Evolutionary conservation across 192 early-diverging fungal genomes (phyloP).

Genomic region (Chytriomyces hyalinus): DNA sequence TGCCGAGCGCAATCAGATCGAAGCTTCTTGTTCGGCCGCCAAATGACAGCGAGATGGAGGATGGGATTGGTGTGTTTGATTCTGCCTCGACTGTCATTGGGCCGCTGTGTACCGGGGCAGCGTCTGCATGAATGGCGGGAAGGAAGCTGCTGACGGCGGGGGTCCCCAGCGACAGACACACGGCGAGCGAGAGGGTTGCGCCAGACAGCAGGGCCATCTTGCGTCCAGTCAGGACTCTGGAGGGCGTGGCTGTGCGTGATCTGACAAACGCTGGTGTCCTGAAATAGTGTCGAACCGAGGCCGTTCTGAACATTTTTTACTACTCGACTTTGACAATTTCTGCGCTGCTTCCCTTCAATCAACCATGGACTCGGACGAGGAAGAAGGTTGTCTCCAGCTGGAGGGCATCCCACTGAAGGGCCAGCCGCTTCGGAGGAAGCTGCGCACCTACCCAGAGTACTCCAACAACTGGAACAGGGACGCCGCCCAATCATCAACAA

Average conservation of each 20-base stretch:
- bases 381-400: not conserved
- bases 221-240: too few species aligned
- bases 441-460: constrained; percentile 7
- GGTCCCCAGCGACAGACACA: not conserved
- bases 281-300: too few species aligned
- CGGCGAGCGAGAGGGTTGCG: not conserved
- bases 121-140: not conserved
- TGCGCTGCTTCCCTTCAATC: too few species aligned
- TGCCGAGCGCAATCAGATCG: constrained; percentile 46
- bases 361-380: not conserved
- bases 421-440: not conserved
- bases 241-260: too few species aligned
- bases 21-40: constrained; percentile 1
- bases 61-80: not conserved
- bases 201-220: too few species aligned
- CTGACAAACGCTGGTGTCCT: too few species aligned
- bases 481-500: not conserved
- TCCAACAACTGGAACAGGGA: constrained; percentile 20
- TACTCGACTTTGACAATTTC: too few species aligned
- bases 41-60: not conserved
- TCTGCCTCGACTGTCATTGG: not conserved
- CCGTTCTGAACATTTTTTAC: too few species aligned
- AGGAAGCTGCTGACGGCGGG: not conserved
- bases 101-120: not conserved
- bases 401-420: constrained; percentile 4